These are phyloP conservation scores for Cytidiella melzeri DNA, from an alignment of 768 basidiomycete species.

Conservation along the genomic window DNA sequence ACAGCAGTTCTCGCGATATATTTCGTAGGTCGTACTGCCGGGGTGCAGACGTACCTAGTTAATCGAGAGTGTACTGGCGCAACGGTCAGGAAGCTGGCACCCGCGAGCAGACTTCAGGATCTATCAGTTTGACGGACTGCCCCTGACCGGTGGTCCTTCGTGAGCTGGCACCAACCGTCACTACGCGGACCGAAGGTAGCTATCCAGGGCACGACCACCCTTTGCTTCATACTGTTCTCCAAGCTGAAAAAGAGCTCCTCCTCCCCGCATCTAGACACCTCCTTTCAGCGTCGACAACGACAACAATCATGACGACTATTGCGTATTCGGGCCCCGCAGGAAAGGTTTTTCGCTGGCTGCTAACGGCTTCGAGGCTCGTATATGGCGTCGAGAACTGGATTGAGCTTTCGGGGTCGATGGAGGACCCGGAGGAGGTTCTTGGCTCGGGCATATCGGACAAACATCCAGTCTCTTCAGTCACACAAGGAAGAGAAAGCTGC, in stretches of 20 bases:
- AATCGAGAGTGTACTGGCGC: no score
- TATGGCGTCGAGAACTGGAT: neutral
- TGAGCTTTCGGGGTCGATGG: constrained; percentile 3
- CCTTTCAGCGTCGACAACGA: constrained; percentile 9
- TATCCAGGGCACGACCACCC: constrained; percentile 18
- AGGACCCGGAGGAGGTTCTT: constrained; percentile 13
- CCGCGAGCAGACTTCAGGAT: no score
- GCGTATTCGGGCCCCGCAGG: neutral
- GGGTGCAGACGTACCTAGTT: no score
- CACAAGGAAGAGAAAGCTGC: constrained; percentile 11
- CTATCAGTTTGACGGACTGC: no score
- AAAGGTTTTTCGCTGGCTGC: constrained; percentile 16
- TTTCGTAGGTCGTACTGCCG: no score
- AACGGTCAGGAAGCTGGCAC: no score
- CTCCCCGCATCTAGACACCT: constrained; percentile 15
- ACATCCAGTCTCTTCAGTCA: constrained; percentile 1
- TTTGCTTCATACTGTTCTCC: constrained; percentile 16
- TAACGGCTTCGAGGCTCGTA: constrained; percentile 9
- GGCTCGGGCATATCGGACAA: constrained; percentile 2
- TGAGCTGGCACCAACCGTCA: no score
- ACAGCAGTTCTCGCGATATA: no score
- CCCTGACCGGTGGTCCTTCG: no score
- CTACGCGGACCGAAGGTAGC: no score
- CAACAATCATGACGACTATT: constrained; percentile 12
- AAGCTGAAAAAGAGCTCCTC: constrained; percentile 10